A percentile compares a stretch with the other conserved stretches of the same genome.
phyloP scores from a whole-genome alignment of 495 filamentous ascomycete species.

The Chaetomium fimeti region DNA sequence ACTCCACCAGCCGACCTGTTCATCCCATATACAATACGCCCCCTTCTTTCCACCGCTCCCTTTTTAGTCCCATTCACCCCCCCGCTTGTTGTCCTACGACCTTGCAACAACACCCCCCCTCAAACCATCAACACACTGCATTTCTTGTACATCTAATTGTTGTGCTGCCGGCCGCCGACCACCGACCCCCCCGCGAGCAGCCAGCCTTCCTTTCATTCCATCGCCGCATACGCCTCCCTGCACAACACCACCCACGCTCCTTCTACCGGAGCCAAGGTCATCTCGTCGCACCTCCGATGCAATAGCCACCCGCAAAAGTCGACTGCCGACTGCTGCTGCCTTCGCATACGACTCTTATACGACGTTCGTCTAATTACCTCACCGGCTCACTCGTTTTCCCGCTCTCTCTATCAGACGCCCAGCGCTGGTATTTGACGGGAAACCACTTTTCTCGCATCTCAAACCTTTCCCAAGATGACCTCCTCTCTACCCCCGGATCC shows the following conservation, averaged over 20 bases:
- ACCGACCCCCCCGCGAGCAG: background rate
- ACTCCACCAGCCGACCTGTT: slow-evolving; percentile 24
- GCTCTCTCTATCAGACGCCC: slow-evolving; percentile 8
- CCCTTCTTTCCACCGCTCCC: slow-evolving; percentile 10
- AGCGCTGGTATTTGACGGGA: slow-evolving; percentile 21
- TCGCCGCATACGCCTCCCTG: slow-evolving; percentile 34
- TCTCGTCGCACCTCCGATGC: slow-evolving; percentile 34
- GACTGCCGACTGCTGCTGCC: slow-evolving; percentile 33
- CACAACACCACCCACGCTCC: slow-evolving; percentile 21
- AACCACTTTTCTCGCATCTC: slow-evolving; percentile 1
- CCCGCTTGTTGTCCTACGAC: slow-evolving; percentile 19
- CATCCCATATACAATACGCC: slow-evolving; percentile 25
- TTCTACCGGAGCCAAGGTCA: slow-evolving; percentile 17
- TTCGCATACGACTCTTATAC: slow-evolving; percentile 25
- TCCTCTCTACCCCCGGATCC: slow-evolving; percentile 70
- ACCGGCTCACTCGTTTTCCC: background rate
- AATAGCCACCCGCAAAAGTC: slow-evolving; percentile 36
- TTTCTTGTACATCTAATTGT: slow-evolving; percentile 19
- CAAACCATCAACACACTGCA: slow-evolving; percentile 18
- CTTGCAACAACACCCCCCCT: slow-evolving; percentile 8
- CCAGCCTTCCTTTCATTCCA: slow-evolving; percentile 20
- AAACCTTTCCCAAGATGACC: slow-evolving; percentile 54
- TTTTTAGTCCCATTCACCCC: slow-evolving; percentile 15
- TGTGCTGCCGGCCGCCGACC: slow-evolving; percentile 17
- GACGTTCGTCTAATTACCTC: slow-evolving; percentile 11